Evolutionary conservation across 1,284 basidiomycete genomes (phyloP), one percentile per base, ranked within the genome.

Genomic region (Heterobasidion occidentale): DNA sequence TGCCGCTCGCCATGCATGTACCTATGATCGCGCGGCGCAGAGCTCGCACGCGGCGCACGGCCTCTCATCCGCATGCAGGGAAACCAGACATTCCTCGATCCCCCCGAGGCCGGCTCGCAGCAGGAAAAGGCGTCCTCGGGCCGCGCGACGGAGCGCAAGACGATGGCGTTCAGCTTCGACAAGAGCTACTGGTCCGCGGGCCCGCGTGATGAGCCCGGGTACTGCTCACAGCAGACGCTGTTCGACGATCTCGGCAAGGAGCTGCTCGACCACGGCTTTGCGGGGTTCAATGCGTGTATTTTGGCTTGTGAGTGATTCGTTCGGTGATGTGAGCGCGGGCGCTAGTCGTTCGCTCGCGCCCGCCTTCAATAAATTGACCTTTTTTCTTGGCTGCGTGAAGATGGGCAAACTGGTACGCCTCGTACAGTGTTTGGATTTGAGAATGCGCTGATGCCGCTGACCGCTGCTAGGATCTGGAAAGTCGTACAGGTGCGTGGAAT

Each of bases 241-340:
- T 98, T 94, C 71, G 86, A 96, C 63, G 96, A 98, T 76, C 74
- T 99, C 38, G 97, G 97, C 49, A 88, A 90, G 70, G 96, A 98
- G 66, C 74, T 99, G 53, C 77, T 99, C 64, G 90, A 98, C 69
- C 95, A 98, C 71, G 88, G 92, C 48, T 98, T 98, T 74, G 77
- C 90, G 51, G 97, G 96, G 27, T 99, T 98, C 76, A 98, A 99
- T 77, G 93, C 94, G 55, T 96, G 93, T 80, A 96, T 97, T 72
- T 79, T 98, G 70, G 94, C 94, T 71, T 96, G 93, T 97, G 74
- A 80, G 94, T 88, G 17, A 45, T 57, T 58, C 17, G 55, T 49
- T 35, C 4, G 27, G 27, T 6, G 27, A 27, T 27, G 27, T 27
- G 27, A 27, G 27, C 27, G 27, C 27, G 27, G 27, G 27, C 27